Base-by-base conservation (phyloP, 1,139 yeast species). In the Geotrichum phurueaensis region DNA sequence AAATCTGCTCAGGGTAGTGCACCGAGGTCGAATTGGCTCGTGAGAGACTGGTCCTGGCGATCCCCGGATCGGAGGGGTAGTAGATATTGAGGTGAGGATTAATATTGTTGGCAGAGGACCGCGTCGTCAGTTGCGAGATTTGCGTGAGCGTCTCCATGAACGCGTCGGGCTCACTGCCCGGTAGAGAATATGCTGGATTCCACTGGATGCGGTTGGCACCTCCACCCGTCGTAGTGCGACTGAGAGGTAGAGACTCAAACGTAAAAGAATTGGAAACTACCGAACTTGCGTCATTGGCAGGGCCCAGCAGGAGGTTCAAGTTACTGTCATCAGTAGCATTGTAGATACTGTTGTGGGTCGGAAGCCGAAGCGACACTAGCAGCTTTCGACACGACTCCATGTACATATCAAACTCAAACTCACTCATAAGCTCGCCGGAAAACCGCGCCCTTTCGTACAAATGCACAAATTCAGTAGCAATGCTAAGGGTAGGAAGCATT, bases 381-480 rank as follows among this genome's bases (percentile, higher is more conserved):
- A 71, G 56, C 36, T 61, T 62, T 29, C 79, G 71, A 15, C 77
- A 74, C 3, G 73, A 63, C 54, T 78, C 77, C 79, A 91, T 82
- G 67, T 89, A 85, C 51, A 76, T 78, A 48, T 84, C 75, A 68
- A 91, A 84, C 56, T 87, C 86, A 1, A 73, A 76, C 64, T 87
- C 86, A 0, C 79, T 73, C 15, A 90, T 83, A 22, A 85, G 79
- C 27, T 79, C 73, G 1, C 87, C 87, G 0, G 95, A 83, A 71
- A 84, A 92, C 63, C 91, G 77, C 47, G 87, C 79, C 56, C 77
- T 77, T 65, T 91, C 97, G 73, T 90, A 91, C n/a, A 83, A 72
- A 1, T 75, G 76, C 12, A 86, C 74, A 64, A 86, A 81, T 54
- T 65, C 74, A n/a, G 71, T 69, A 62, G 58, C 67, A 27, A 62